Evolutionary conservation across 225 moss, liverwort and hornwort genomes (phyloP), one percentile per base, ranked within the genome.

Genomic region (Ulota crispa): DNA sequence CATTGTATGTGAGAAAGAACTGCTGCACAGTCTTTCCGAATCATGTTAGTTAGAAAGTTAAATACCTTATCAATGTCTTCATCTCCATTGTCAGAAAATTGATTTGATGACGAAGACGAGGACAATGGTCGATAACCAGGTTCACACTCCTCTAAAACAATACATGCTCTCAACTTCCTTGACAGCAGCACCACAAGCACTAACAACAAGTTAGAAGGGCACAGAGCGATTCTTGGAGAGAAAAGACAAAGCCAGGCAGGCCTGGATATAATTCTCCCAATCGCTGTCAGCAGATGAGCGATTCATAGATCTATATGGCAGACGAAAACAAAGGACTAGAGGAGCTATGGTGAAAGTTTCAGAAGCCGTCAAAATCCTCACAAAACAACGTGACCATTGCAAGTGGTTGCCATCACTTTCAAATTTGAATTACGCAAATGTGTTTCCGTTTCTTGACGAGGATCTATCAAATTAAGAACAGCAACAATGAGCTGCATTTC

Each of bases 91-190:
- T 89, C 85, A 57, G 89, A 79, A 19, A 80, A 82, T 52, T 87
- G 82, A 71, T 87, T 87, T 50, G 70, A 80, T 23, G 87, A 87
- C 56, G 89, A 85, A 20, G 87, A 85, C 78, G 75, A 89, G 26
- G 70, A 80, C 50, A 80, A 82, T 12, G 84, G 84, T 83, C 85
- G 83, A 71, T 80, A 87, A 32, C 85, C 83, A 83, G 78, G 30
- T 41, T 77, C 85, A 71, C 83, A 80, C 73, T 87, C 87, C 84
- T 80, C 83, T 69, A 80, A 78, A 42, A 78, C 59, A 63, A 60
- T 71, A 71, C 80, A 78, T 85, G 82, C 85, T 82, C 87, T 89
- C 83, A 87, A 83, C 87, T 89, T 89, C 85, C 89, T 89, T 89
- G 87, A 82, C 89, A 85, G 82, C 64, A 86, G 73, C 87, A 89